These are phyloP conservation scores for Mucor irregularis DNA, from an alignment of 371 early-diverging fungal genomes.

Conservation along the genomic window DNA sequence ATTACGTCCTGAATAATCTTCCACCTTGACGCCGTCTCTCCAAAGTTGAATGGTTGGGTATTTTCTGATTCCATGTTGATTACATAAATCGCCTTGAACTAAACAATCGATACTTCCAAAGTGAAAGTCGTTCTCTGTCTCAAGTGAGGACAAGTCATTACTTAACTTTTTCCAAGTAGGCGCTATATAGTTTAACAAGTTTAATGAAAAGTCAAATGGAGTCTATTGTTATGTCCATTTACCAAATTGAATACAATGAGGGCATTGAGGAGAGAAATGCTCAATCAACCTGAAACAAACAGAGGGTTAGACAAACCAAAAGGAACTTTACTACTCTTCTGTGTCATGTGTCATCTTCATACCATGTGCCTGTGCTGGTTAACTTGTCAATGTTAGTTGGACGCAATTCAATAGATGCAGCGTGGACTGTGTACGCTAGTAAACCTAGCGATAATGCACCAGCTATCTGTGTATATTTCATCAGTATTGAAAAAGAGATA, in stretches of 20 bases:
- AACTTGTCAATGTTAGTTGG: conserved; percentile 7
- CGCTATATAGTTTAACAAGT: conserved; percentile 35
- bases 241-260: conserved; percentile 41
- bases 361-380: conserved; percentile 28
- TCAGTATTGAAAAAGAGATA: too few relatives aligned
- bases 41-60: conserved; percentile 73
- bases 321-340: too few relatives aligned
- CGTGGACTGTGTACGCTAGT: conserved; percentile 1
- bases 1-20: conserved; percentile 33
- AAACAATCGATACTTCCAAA: conserved; percentile 82
- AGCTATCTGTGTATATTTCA: too few relatives aligned
- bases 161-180: conserved; percentile 54
- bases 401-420: conserved; percentile 21
- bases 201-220: not conserved
- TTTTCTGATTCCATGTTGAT: conserved; percentile 52
- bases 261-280: conserved; percentile 40
- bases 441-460: not conserved
- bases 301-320: not conserved
- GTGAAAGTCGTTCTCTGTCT: conserved; percentile 48
- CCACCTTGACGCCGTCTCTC: conserved; percentile 57
- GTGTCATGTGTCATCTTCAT: not conserved
- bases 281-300: conserved; percentile 37
- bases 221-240: not conserved
- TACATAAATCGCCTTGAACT: conserved; percentile 66
- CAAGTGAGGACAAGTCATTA: conserved; percentile 31